Base-by-base conservation (phyloP, 176 grass and related monocot species). In the Thalia dealbata region DNA sequence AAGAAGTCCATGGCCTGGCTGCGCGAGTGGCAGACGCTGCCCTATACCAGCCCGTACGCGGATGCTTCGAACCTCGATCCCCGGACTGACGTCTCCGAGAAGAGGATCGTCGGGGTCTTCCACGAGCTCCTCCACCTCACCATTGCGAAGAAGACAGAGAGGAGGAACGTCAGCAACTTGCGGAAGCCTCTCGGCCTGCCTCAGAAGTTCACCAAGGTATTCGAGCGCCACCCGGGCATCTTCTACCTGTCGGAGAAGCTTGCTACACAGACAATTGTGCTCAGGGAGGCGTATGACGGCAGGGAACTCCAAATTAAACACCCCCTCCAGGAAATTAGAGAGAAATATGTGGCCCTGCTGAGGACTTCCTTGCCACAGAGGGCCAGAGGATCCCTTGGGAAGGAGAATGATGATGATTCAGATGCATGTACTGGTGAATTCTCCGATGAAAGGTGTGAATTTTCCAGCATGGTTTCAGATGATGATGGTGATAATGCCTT, bases 171-270 rank as follows among this genome's bases (percentile, higher is more conserved):
- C 22, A 96, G 88, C 85, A 96, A 91, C 69, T 82, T 96, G 80
- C 82, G 91, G 74, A 84, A 75, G 84, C 83, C 82, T 14, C 82
- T 91, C 44, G 75, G 78, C 22, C 83, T 96, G 82, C 88, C 88
- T 0, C 85, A 91, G 74, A 96, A 96, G 78, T 96, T 96, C 52
- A 96, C 91, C 78, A 91, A 96, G 82, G 87, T 91, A 42, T 96
- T 96, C 18, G 85, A 88, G 80, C 87, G 88, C 68, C 88, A 96
- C 26, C 82, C 89, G 6, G 82, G 82, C 75, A 88, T 91, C 78
- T 88, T 91, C 81, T 88, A 91, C 69, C 69, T 88, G 32, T 91
- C 85, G 41, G 82, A 86, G 58, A 80, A 91, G 74, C 69, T 83
- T 66, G 85, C 74, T 26, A 88, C 80, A 14, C 78, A 96, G 64